Evolutionary conservation across 2,329 filamentous ascomycete genomes (phyloP).

Genomic region (Pyrenophora tritici-repentis): DNA sequence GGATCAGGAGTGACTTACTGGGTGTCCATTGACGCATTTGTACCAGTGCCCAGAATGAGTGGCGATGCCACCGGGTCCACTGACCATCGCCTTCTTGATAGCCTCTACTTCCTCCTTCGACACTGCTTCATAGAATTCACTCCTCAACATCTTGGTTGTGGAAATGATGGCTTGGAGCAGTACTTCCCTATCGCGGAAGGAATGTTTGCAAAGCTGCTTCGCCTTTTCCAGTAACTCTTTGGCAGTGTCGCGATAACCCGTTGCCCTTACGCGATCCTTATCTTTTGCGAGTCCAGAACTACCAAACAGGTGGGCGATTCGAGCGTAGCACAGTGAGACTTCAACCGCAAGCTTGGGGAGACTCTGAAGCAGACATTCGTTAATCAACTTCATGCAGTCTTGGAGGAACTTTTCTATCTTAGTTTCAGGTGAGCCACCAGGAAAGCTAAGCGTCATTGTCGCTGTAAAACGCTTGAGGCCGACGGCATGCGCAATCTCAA

Average conservation of each 20-base stretch:
- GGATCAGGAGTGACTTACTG: constrained; percentile 37
- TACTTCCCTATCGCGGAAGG: constrained; percentile 36
- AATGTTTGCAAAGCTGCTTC: constrained; percentile 37
- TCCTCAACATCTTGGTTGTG: constrained; percentile 33
- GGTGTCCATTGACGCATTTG: constrained; percentile 61
- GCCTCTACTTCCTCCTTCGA: constrained; percentile 51
- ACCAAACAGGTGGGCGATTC: constrained; percentile 33
- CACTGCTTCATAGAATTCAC: constrained; percentile 49
- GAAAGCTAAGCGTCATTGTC: constrained; percentile 12
- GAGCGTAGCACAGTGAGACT: constrained; percentile 41
- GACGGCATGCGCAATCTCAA: constrained; percentile 21
- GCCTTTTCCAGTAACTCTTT: constrained; percentile 37
- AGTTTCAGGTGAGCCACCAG: constrained; percentile 10
- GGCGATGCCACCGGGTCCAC: constrained; percentile 47
- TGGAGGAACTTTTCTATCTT: constrained; percentile 28
- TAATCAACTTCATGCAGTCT: constrained; percentile 38
- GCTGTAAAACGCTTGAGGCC: neutral
- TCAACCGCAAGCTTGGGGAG: constrained; percentile 49
- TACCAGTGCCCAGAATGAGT: constrained; percentile 65
- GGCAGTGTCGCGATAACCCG: constrained; percentile 21
- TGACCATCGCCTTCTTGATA: constrained; percentile 56
- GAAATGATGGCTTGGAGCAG: constrained; percentile 37
- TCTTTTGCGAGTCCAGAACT: constrained; percentile 16
- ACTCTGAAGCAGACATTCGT: constrained; percentile 32
- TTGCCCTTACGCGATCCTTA: constrained; percentile 14